Percentiles rank a stretch among this genome's conserved stretches.
Evolutionary conservation across 139 green algal species (phyloP).

Genomic region (Chlamydomonas sphaeroides): DNA sequence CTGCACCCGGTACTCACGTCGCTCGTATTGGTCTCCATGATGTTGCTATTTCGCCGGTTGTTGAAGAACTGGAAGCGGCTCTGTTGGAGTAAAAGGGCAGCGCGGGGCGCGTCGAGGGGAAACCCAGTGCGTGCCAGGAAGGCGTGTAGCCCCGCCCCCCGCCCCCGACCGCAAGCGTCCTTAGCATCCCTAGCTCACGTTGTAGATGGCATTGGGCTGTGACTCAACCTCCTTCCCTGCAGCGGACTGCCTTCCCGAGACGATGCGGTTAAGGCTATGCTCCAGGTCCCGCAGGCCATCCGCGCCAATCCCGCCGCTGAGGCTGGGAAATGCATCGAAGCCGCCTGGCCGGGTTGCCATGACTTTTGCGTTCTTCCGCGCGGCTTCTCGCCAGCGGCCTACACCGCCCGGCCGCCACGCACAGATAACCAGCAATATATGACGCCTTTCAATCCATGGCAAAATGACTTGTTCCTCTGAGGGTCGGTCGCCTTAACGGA

Average conservation of each 20-base stretch:
- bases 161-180: no score
- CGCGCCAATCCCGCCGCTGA: slow-evolving; percentile 9
- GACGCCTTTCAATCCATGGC: no score
- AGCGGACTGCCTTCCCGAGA: neutral
- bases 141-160: neutral
- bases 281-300: slow-evolving; percentile 11
- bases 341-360: no score
- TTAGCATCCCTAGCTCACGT: neutral
- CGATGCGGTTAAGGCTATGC: slow-evolving; percentile 2
- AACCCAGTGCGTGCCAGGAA: neutral
- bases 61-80: slow-evolving; percentile 39
- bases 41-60: slow-evolving; percentile 4
- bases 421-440: no score
- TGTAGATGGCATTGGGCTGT: neutral
- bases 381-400: no score
- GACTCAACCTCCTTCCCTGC: neutral
- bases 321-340: slow-evolving; percentile 16
- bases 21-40: neutral
- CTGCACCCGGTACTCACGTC: slow-evolving; percentile 9
- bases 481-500: no score
- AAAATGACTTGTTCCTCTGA: no score
- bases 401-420: no score
- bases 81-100: neutral
- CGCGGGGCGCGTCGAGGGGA: no score
- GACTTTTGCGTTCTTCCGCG: no score